These are phyloP conservation scores for Corynascus novoguineensis DNA, from an alignment of 495 filamentous ascomycete species.

Conservation along the genomic window DNA sequence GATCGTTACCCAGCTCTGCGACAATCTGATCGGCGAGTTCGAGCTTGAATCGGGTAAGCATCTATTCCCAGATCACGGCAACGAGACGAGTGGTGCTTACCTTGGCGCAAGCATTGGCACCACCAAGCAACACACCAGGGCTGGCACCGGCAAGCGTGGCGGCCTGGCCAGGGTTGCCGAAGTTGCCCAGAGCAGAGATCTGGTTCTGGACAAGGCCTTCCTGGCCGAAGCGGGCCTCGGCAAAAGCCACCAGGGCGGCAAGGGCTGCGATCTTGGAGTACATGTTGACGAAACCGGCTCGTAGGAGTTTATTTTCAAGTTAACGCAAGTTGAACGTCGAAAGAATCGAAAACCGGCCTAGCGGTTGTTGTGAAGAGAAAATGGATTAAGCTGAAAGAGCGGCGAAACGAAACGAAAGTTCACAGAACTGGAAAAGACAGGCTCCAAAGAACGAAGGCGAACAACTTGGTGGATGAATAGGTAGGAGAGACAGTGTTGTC, in stretches of 20 bases:
- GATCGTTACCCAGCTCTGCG: constrained; percentile 46
- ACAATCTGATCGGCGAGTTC: constrained; percentile 54
- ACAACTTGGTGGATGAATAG: constrained; percentile 31
- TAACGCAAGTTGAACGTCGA: constrained; percentile 23
- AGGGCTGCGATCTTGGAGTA: constrained; percentile 39
- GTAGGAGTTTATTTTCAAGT: too few relatives aligned
- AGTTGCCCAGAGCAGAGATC: constrained; percentile 41
- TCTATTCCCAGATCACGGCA: neutral
- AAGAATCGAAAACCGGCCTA: constrained; percentile 35
- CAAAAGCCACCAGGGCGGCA: constrained; percentile 41
- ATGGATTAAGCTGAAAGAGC: constrained; percentile 36
- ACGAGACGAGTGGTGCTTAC: constrained; percentile 18
- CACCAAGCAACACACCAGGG: constrained; percentile 51
- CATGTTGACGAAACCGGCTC: constrained; percentile 33
- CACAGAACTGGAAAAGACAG: constrained; percentile 44
- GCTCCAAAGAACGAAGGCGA: constrained; percentile 24
- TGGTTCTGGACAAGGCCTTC: constrained; percentile 43
- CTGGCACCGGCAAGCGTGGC: constrained; percentile 49
- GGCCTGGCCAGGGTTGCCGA: constrained; percentile 48
- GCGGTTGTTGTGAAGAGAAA: constrained; percentile 36
- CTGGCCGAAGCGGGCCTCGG: constrained; percentile 52
- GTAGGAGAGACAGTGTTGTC: constrained; percentile 25
- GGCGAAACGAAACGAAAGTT: constrained; percentile 42
- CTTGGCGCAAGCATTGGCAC: constrained; percentile 54
- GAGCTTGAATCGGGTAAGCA: constrained; percentile 38